A percentile compares a stretch with the other conserved stretches of the same genome.
Conservation (phyloP, 2,329 filamentous ascomycete species). For the Trichoderma sp. region DNA sequence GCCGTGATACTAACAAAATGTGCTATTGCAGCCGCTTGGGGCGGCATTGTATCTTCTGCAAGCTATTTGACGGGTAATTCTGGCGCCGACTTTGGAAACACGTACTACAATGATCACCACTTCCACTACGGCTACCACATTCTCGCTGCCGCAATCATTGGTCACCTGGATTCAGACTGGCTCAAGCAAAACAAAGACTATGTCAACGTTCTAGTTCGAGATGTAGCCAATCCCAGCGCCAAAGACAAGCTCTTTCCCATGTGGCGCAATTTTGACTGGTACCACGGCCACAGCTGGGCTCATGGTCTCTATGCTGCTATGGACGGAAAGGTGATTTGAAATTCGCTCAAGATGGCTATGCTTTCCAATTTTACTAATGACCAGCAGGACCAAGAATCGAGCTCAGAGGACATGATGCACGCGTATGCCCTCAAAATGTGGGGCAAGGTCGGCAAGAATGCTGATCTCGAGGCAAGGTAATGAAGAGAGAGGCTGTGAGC, state of each 20-base stretch:
- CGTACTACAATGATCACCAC: slow-evolving; percentile 77
- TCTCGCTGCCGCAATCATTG: slow-evolving; percentile 82
- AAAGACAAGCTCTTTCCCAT: slow-evolving; percentile 78
- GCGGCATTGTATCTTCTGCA: slow-evolving; percentile 77
- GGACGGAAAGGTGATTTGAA: slow-evolving; percentile 66
- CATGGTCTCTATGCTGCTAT: slow-evolving; percentile 72
- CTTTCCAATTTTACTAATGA: not conserved
- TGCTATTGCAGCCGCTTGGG: slow-evolving; percentile 63
- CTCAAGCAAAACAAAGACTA: slow-evolving; percentile 72
- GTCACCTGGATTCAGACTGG: slow-evolving; percentile 76
- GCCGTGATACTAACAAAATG: not conserved
- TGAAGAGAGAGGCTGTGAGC: slow-evolving; percentile 24
- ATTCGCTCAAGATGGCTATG: no score
- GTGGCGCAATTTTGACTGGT: slow-evolving; percentile 89
- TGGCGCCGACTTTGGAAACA: slow-evolving; percentile 86
- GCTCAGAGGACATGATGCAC: slow-evolving; percentile 87
- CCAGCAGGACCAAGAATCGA: slow-evolving; percentile 74
- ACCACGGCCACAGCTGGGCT: slow-evolving; percentile 91
- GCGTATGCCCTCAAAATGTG: slow-evolving; percentile 92
- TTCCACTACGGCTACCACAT: slow-evolving; percentile 90
- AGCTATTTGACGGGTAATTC: slow-evolving; percentile 71
- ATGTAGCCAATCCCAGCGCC: slow-evolving; percentile 74
- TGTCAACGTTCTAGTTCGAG: slow-evolving; percentile 82
- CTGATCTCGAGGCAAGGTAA: slow-evolving; percentile 74
- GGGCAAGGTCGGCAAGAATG: slow-evolving; percentile 77